These are phyloP conservation scores for Wickerhamomyces rabaulensis DNA, from an alignment of 805 yeast genomes.

Conservation along the genomic window DNA sequence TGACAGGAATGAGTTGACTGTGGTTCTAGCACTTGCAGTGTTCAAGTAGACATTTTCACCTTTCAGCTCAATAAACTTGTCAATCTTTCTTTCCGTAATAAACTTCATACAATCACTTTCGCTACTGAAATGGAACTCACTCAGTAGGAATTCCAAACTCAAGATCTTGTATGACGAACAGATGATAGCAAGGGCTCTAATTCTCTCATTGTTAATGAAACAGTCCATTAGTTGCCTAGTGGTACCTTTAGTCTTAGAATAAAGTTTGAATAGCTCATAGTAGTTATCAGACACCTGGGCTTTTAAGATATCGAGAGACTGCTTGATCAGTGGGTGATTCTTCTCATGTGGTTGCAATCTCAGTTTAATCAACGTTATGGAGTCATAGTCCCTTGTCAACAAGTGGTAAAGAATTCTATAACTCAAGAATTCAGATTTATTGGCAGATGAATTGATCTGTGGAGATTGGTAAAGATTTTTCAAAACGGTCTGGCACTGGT, in stretches of 20 bases:
- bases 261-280: conserved; percentile 43
- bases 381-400: conserved; percentile 56
- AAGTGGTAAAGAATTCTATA: conserved; percentile 72
- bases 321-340: conserved; percentile 9
- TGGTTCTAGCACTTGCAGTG: conserved; percentile 29
- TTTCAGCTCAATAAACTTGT: conserved; percentile 26
- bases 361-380: conserved; percentile 30
- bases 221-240: conserved; percentile 44
- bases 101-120: conserved; percentile 37
- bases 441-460: conserved; percentile 30
- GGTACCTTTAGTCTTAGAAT: conserved; percentile 34
- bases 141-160: conserved; percentile 30
- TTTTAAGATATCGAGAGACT: conserved; percentile 27
- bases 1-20: conserved; percentile 32
- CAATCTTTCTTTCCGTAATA: conserved; percentile 35
- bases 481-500: conserved; percentile 87
- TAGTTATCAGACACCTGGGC: conserved; percentile 41
- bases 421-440: conserved; percentile 59
- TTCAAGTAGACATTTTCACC: conserved; percentile 30
- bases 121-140: conserved; percentile 36
- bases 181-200: conserved; percentile 50
- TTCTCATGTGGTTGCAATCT: conserved; percentile 34
- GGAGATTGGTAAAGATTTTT: conserved; percentile 51
- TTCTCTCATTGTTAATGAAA: conserved; percentile 53
- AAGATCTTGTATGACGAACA: conserved; percentile 52